Percentiles rank a stretch among this genome's conserved stretches.
phyloP scores from a whole-genome alignment of 1,139 yeast species.

The Kazachstania sp. region DNA sequence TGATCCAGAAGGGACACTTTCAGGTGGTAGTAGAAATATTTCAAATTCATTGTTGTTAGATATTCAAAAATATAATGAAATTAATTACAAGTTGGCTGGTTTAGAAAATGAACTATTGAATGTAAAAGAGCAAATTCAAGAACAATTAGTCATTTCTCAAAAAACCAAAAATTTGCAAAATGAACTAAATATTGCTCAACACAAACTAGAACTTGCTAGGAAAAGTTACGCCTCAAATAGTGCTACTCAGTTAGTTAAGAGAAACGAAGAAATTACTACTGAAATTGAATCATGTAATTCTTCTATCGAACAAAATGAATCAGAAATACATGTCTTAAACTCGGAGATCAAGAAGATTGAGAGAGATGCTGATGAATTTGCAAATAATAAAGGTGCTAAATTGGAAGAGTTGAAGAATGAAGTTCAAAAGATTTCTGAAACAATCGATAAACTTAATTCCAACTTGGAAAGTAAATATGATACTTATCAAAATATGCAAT shows the following conservation, averaged over 20 bases:
- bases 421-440: conserved; percentile 35
- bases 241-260: conserved; percentile 42
- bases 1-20: conserved; percentile 94
- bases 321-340: conserved; percentile 27
- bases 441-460: conserved; percentile 37
- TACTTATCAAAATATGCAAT: conserved; percentile 53
- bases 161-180: conserved; percentile 55
- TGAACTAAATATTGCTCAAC: conserved; percentile 55
- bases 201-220: conserved; percentile 56
- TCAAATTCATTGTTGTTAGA: conserved; percentile 52
- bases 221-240: conserved; percentile 56
- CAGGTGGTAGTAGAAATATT: conserved; percentile 81
- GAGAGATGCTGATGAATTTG: conserved; percentile 75
- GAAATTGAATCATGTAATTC: conserved; percentile 43
- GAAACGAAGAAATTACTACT: conserved; percentile 39
- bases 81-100: conserved; percentile 38
- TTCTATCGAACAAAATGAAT: conserved; percentile 34
- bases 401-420: conserved; percentile 59
- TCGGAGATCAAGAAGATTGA: conserved; percentile 51
- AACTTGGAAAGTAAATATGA: conserved; percentile 43
- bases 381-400: conserved; percentile 70
- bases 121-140: conserved; percentile 37
- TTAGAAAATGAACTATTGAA: conserved; percentile 37
- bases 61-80: conserved; percentile 60
- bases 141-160: conserved; percentile 41